Percentiles rank a stretch among this genome's conserved stretches.
These are phyloP conservation scores for Solanum aculeatissimum DNA, from an alignment of 305 asterid genomes.

Conservation along the genomic window DNA sequence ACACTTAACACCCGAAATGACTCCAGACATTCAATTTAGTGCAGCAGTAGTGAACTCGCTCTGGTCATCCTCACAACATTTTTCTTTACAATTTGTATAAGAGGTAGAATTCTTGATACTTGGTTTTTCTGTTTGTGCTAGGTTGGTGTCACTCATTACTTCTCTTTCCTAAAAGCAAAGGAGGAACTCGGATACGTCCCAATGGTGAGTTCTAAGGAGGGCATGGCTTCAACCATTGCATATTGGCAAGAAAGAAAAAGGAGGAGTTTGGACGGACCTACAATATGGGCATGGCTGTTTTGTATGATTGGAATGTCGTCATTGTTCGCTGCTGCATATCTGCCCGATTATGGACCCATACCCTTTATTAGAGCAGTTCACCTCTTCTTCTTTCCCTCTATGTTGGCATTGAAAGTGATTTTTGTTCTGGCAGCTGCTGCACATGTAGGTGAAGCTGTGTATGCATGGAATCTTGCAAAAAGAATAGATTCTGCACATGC, in stretches of 20 bases:
- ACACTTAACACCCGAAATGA: not conserved
- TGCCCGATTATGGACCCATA: constrained; percentile 67
- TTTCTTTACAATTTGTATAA: not conserved
- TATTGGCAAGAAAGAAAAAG: constrained; percentile 74
- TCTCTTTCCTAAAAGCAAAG: constrained; percentile 82
- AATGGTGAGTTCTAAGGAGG: constrained; percentile 56
- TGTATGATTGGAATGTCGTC: constrained; percentile 44
- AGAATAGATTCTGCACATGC: constrained; percentile 77
- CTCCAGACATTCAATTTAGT: not conserved
- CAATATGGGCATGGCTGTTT: constrained; percentile 48
- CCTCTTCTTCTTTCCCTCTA: constrained; percentile 53
- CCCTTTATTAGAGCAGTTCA: constrained; percentile 32
- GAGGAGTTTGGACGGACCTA: constrained; percentile 62
- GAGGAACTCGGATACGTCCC: constrained; percentile 86
- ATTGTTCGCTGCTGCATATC: constrained; percentile 58
- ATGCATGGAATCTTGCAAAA: constrained; percentile 84
- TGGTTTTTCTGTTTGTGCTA: constrained; percentile 11
- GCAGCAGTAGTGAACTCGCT: not conserved
- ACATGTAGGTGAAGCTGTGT: constrained; percentile 72
- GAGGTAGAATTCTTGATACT: not conserved
- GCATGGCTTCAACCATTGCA: constrained; percentile 68
- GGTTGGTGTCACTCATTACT: constrained; percentile 95
- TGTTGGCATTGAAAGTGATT: constrained; percentile 18
- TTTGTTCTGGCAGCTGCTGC: constrained; percentile 28
- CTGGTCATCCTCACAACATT: not conserved